Base-by-base conservation (phyloP, 2,329 filamentous ascomycete species). In the Talaromyces sp. region DNA sequence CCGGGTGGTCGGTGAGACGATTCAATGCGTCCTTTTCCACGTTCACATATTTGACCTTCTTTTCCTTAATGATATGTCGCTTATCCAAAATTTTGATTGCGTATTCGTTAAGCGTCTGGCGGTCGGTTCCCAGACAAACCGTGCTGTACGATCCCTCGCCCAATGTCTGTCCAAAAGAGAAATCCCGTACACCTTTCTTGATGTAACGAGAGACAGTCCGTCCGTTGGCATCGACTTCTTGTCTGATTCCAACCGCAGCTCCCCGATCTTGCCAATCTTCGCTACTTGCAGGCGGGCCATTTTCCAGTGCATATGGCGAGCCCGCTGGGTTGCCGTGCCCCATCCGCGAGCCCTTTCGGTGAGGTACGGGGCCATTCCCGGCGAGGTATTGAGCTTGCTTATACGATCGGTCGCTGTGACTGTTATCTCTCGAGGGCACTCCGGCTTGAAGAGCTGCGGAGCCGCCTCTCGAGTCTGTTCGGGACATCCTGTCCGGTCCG, bases 31-130 rank as follows among this genome's bases (percentile, higher is more conserved):
- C 94, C 81, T 97, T 97, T 79, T 99, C 95, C 72, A 99, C 99
- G 79, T 98, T 99, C 79, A 99, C 95, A 75, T 99, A 99, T 84
- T 99, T 99, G 74, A 99, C 96, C 84, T 99, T 99, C 80, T 97
- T 98, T 81, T 99, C 95, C 79, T 98, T 99, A 83, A 99, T 99
- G 74, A 99, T 99, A 78, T 99, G 95, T 73, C 93, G 88, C 81
- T 99, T 99, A 80, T 99, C 95, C 56, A 99, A 86, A 17, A 99
- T 94, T 78, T 99, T 99, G 80, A 99, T 93, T 29, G 95, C 95
- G 75, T 98, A 98, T 77, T 99, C 94, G 73, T 96, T 96, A 65
- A 96, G 82, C 1, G 92, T 97, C 77, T 97, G 92, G 67, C 94
- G 89, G 78, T 99, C 95, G 3, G 93, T 97, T 43, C 93, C 95